Base-by-base conservation (phyloP, 2,329 filamentous ascomycete genomes). In the Akanthomyces lecanii region DNA sequence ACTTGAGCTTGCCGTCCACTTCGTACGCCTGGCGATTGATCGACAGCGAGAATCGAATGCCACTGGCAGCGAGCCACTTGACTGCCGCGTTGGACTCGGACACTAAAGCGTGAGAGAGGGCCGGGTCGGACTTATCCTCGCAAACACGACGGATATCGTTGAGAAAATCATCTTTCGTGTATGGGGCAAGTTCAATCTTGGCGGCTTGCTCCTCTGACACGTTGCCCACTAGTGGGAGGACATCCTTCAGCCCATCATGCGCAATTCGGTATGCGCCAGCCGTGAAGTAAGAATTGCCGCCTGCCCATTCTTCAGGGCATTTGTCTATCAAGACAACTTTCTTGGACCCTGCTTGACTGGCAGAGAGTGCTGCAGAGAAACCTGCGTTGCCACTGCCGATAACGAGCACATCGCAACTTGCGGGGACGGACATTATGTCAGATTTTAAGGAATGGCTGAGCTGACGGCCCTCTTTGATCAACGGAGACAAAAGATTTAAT, bases 11-110 rank as follows among this genome's bases (percentile, higher is more conserved):
- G 0, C 83, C 85, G 57, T 84, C 76, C n/a, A 88, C 79, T 63
- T 85, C 77, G 70, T 87, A 90, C 0, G 87, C 84, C 69, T 90
- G 87, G 3, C 87, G 77, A 64, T 88, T 85, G 71, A 89, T 89
- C 2, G 80, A 83, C 3, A 89, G 74, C 68, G 85, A 80, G 67
- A 86, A 88, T 1, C 79, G 75, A 2, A 87, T 73, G 0, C 85
- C 85, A 47, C 84, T 78, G 53, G 70, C 65, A 1, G 77, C 77
- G 2, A 88, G 75, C 85, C 85, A 88, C 67, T 82, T 79, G 8
- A 86, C 72, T 0, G 82, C 73, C 0, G 70, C 71, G 58, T 79
- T 80, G 0, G 80, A 83, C 23, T 86, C 81, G 1, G 75, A 66
- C 0, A 89, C 77, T 1, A 89, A 73, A 0, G 74, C 73, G 18